Percentiles rank a stretch among this genome's conserved stretches.
Conservation (phyloP, 768 basidiomycete species). For the Naganishia antarctica region DNA sequence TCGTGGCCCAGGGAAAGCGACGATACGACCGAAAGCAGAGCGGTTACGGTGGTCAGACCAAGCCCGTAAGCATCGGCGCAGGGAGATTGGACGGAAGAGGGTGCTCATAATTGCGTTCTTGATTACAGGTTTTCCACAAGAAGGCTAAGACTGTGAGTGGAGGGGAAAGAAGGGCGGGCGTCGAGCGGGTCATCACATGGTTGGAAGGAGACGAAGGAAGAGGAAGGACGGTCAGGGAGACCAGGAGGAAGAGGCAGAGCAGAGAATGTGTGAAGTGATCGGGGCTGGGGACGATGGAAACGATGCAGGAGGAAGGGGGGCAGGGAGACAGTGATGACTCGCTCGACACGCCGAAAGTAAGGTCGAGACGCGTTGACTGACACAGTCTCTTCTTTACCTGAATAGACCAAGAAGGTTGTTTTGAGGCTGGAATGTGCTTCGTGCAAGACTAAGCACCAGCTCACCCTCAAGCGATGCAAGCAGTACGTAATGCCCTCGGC, state of each 20-base stretch:
- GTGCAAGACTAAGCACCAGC: slow-evolving; percentile 98
- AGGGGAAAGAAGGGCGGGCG: background rate
- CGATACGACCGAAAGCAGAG: slow-evolving; percentile 79
- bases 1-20: slow-evolving; percentile 98
- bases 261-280: background rate
- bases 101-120: no score
- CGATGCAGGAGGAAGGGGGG: no score
- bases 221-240: background rate
- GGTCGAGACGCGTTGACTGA: no score
- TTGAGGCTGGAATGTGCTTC: slow-evolving; percentile 93
- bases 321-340: background rate
- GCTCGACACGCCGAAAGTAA: background rate
- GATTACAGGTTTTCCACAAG: slow-evolving; percentile 81
- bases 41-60: slow-evolving; percentile 99
- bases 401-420: slow-evolving; percentile 91
- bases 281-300: background rate
- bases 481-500: slow-evolving; percentile 61
- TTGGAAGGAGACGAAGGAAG: background rate
- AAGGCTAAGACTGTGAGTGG: slow-evolving; percentile 60
- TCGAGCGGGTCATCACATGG: slow-evolving; percentile 42
- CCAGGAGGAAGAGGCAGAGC: background rate
- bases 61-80: slow-evolving; percentile 72
- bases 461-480: slow-evolving; percentile 97
- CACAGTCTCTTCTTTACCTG: background rate
- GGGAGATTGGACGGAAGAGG: no score